Evolutionary conservation across 2,329 filamentous ascomycete genomes (phyloP), one percentile per base, ranked within the genome.

Genomic region (Ophiostoma ulmi): DNA sequence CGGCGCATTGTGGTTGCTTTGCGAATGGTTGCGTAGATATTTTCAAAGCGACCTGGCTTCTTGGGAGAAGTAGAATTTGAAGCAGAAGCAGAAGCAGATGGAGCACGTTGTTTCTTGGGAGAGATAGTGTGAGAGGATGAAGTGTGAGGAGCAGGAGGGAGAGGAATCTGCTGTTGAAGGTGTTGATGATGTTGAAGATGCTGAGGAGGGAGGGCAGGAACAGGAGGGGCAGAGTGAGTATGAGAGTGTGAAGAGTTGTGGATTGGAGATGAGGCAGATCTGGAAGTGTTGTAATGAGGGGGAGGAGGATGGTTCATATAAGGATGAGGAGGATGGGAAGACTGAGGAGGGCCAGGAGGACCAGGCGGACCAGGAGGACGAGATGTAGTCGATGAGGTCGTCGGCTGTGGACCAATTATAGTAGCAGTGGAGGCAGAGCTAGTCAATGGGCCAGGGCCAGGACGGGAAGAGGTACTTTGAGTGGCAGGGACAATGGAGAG

Each of bases 21-120:
- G 70, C 77, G 76, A 67, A 79, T 74, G 67, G 76, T 77, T 35
- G 75, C 74, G 74, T 77, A 79, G 58, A 79, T 73, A 39, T 73
- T 73, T 70, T 76, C 77, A 13, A 79, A 71, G 17, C 77, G 76
- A 55, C 77, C 72, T 8, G 72, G 71, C 72, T 77, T 78, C 55
- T 76, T 76, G 67, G 63, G 63, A 22, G 63, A 38, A 22, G 61
- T 38, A n/a, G 61, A 20, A n/a, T 36, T 10, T 22, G 63, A 39
- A n/a, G 68, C 38, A 31, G 31, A 39, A n/a, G 68, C 38, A 31
- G 31, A 72, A 1, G 71, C 68, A 5, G 70, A 63, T 20, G 69
- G 31, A 3, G 69, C 55, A 31, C 70, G 66, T 31, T 69, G 69
- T 38, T 74, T 71, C 38, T 63, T 41, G 26, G 70, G 63, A 5